These are phyloP conservation scores for Saccharomycopsis guyanensis DNA, from an alignment of 805 yeast genomes.

Conservation along the genomic window DNA sequence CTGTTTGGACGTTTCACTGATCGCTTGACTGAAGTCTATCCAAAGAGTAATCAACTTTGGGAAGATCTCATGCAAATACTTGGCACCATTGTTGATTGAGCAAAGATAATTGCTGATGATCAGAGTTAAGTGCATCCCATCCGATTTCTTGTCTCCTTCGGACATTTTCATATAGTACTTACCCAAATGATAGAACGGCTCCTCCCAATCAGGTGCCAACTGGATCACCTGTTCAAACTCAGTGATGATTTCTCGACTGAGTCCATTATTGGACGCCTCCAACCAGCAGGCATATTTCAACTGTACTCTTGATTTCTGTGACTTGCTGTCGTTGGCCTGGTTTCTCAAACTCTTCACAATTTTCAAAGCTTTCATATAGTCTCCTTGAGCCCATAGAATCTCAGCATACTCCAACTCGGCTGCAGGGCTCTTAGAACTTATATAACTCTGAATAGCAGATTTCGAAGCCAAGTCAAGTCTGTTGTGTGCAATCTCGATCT, in stretches of 20 bases:
- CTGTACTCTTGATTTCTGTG: conserved; percentile 40
- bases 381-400: conserved; percentile 84
- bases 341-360: conserved; percentile 40
- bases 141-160: conserved; percentile 28
- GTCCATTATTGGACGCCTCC: conserved; percentile 75
- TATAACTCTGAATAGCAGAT: conserved; percentile 49
- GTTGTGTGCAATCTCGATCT: conserved; percentile 57
- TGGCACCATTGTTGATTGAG: conserved; percentile 54
- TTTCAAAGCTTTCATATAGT: conserved; percentile 75
- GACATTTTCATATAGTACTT: conserved; percentile 69
- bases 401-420: conserved; percentile 74
- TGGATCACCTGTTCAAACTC: conserved; percentile 57
- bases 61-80: conserved; percentile 69
- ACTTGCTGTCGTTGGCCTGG: conserved; percentile 21
- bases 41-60: conserved; percentile 89
- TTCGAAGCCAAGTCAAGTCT: conserved; percentile 68
- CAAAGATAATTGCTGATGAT: conserved; percentile 50
- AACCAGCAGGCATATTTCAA: conserved; percentile 83
- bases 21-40: conserved; percentile 52
- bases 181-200: conserved; percentile 75
- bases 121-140: conserved; percentile 47
- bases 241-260: conserved; percentile 61
- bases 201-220: conserved; percentile 57
- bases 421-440: conserved; percentile 26
- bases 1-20: not conserved